phyloP scores from a whole-genome alignment of 1,284 basidiomycete species.

The Exobasidium cylindrosporum region DNA sequence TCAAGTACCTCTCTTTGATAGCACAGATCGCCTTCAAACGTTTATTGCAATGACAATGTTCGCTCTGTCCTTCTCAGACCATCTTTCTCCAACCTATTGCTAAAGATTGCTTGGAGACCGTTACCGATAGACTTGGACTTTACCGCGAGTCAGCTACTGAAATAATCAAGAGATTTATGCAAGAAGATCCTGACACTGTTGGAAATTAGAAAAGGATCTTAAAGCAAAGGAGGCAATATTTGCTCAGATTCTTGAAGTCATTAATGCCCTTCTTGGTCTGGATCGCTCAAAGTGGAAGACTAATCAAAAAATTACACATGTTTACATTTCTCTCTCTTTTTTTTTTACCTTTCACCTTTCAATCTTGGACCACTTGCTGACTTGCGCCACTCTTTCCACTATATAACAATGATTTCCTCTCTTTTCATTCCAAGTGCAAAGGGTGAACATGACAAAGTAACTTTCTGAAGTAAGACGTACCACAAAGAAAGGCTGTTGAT shows the following conservation, averaged over 20 bases:
- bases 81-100: neutral
- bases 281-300: too few species aligned
- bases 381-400: too few species aligned
- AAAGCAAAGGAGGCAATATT: neutral
- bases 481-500: too few species aligned
- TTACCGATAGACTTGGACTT: neutral
- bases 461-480: too few species aligned
- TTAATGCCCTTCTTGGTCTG: neutral
- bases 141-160: neutral
- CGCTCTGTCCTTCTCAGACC: neutral
- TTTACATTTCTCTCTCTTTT: too few species aligned
- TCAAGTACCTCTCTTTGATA: too few species aligned
- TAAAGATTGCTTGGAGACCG: neutral
- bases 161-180: neutral
- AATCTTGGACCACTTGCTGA: too few species aligned
- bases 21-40: constrained; percentile 5
- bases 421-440: too few species aligned
- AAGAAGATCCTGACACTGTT: neutral
- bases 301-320: too few species aligned
- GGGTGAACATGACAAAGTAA: too few species aligned
- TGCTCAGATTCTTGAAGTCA: neutral
- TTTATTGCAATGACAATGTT: neutral
- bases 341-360: too few species aligned
- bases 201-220: neutral
- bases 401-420: too few species aligned